Evolutionary conservation across 164 flowering plant genomes (phyloP).

Genomic region (Sextonia rubra): DNA sequence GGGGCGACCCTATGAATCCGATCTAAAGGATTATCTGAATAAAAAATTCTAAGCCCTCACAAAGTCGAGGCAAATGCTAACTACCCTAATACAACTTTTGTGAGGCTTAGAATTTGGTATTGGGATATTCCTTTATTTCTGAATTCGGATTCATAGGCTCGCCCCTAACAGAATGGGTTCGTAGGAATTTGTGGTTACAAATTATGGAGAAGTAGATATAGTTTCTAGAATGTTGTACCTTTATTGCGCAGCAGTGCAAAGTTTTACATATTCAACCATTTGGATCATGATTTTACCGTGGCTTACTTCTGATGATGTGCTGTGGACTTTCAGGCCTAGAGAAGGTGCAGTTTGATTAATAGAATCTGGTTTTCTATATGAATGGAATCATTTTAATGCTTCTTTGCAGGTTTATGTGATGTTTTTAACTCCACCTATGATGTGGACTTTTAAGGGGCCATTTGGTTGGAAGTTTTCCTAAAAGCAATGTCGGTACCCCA

Average conservation of each 20-base stretch:
- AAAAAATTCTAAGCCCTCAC: background rate
- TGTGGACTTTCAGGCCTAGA: background rate
- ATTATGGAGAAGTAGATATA: no score
- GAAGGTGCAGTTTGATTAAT: no score
- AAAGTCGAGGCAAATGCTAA: background rate
- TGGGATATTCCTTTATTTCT: background rate
- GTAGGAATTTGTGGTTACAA: no score
- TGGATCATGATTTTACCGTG: background rate
- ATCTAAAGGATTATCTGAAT: background rate
- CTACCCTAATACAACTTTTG: constrained; percentile 7
- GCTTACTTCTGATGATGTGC: background rate
- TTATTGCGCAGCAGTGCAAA: constrained; percentile 1
- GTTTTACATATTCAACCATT: background rate
- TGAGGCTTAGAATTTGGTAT: background rate
- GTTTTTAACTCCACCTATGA: no score
- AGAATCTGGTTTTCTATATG: no score
- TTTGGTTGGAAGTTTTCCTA: no score
- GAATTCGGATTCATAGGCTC: background rate
- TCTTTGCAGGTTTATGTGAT: no score
- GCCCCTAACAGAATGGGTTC: background rate
- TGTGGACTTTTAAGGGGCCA: no score
- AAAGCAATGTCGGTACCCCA: no score
- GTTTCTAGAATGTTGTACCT: background rate
- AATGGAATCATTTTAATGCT: no score
- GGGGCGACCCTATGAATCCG: background rate